phyloP scores from a whole-genome alignment of 2,329 filamentous ascomycete species.

The Chalara sp. region DNA sequence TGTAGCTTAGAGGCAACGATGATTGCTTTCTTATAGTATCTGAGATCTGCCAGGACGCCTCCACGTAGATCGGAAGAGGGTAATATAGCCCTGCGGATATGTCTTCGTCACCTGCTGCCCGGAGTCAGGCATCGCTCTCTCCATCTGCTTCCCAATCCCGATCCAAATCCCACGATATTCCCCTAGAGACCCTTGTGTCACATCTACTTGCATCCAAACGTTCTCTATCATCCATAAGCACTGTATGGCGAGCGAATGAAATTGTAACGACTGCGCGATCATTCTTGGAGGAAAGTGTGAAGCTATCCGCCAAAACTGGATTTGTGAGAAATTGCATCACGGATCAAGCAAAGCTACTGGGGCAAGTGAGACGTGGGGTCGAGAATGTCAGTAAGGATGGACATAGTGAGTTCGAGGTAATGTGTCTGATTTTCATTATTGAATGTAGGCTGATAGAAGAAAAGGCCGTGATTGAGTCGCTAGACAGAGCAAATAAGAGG shows the following conservation, averaged over 20 bases:
- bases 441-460: slow-evolving; percentile 2
- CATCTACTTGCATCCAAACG: slow-evolving; percentile 84
- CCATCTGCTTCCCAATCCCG: slow-evolving; percentile 15
- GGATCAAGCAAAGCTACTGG: slow-evolving; percentile 47
- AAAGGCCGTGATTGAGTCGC: slow-evolving; percentile 49
- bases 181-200: slow-evolving; percentile 72
- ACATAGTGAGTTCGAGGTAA: slow-evolving; percentile 47
- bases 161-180: slow-evolving; percentile 20
- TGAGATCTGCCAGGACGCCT: too few relatives aligned
- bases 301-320: slow-evolving; percentile 62
- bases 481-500: slow-evolving; percentile 60
- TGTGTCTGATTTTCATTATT: background rate
- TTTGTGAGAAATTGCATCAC: slow-evolving; percentile 59
- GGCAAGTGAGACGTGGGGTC: slow-evolving; percentile 43
- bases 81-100: background rate
- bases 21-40: too few relatives aligned
- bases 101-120: background rate
- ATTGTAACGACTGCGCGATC: slow-evolving; percentile 70
- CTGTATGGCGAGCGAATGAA: slow-evolving; percentile 81
- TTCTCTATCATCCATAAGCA: slow-evolving; percentile 74
- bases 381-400: slow-evolving; percentile 50
- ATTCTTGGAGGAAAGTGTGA: slow-evolving; percentile 71
- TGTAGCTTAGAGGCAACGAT: too few relatives aligned
- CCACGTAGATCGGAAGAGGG: too few relatives aligned
- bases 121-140: slow-evolving; percentile 21